Conservation (phyloP, 768 basidiomycete species). For the Tylopilus felleus region DNA sequence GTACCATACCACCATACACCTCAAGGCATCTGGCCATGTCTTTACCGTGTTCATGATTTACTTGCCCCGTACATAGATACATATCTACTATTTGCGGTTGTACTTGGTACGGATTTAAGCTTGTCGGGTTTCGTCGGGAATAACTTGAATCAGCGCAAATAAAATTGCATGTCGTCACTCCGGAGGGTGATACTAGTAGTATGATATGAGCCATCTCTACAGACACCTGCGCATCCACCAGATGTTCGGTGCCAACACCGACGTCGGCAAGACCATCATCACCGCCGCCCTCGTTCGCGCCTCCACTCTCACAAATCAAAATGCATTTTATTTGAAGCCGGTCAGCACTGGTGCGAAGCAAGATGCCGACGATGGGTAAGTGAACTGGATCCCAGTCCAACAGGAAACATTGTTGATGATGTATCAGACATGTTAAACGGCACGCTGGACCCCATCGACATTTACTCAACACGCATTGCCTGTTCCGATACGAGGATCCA, state of each 20-base stretch:
- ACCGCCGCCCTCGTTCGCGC: conserved; percentile 81
- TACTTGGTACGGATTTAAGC: conserved; percentile 22
- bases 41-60: conserved; percentile 17
- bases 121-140: not conserved
- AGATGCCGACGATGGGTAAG: conserved; percentile 84
- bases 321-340: conserved; percentile 79
- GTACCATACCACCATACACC: conserved; percentile 11
- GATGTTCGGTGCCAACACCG: conserved; percentile 93
- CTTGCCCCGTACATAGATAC: conserved; percentile 5
- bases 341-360: conserved; percentile 81
- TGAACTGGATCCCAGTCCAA: conserved; percentile 1
- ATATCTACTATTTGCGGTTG: conserved; percentile 13
- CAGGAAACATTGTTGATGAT: not conserved
- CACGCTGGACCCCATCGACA: conserved; percentile 41
- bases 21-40: conserved; percentile 29
- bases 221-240: conserved; percentile 84
- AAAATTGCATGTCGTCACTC: not conserved
- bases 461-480: conserved; percentile 59
- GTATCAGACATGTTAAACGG: conserved; percentile 60
- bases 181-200: not conserved
- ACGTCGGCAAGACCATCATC: conserved; percentile 92
- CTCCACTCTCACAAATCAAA: conserved; percentile 52
- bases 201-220: conserved; percentile 76
- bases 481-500: conserved; percentile 83
- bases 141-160: not conserved